phyloP scores from a whole-genome alignment of 768 basidiomycete species.

The Pholiota conissans region DNA sequence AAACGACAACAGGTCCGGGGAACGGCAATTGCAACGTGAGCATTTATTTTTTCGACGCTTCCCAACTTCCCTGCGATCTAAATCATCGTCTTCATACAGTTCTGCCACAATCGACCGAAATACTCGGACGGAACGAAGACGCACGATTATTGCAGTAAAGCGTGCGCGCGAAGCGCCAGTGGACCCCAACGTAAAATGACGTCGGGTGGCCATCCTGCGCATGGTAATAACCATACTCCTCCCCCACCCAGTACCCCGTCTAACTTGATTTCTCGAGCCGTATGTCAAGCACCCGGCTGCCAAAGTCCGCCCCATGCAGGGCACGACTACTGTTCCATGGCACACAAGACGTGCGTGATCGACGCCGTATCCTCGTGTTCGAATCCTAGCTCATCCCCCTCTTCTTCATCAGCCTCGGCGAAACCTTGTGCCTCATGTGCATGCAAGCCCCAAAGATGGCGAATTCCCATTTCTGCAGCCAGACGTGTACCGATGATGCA shows the following conservation, averaged over 20 bases:
- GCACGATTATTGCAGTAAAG: constrained; percentile 65
- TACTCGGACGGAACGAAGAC: constrained; percentile 55
- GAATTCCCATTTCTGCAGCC: constrained; percentile 63
- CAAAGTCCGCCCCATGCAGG: constrained; percentile 42
- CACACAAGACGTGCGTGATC: constrained; percentile 48
- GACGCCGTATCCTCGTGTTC: not conserved
- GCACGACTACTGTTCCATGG: constrained; percentile 52
- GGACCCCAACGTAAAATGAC: constrained; percentile 27
- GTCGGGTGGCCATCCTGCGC: constrained; percentile 15
- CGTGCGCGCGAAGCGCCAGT: constrained; percentile 54
- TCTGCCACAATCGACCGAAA: constrained; percentile 61
- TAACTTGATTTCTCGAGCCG: constrained; percentile 27
- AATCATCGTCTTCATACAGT: constrained; percentile 32
- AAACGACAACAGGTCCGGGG: constrained; percentile 23
- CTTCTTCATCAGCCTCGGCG: constrained; percentile 34
- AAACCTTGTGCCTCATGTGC: constrained; percentile 60
- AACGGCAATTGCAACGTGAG: constrained; percentile 52
- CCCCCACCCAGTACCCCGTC: constrained; percentile 2
- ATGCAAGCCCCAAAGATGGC: constrained; percentile 52
- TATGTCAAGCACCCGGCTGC: constrained; percentile 55
- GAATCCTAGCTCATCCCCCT: not conserved
- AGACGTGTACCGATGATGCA: constrained; percentile 53
- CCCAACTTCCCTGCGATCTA: not conserved
- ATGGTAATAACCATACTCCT: constrained; percentile 14
- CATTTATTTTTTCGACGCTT: constrained; percentile 9